Percentiles rank a stretch among this genome's conserved stretches.
Evolutionary conservation across 164 flowering plant species (phyloP).

Genomic region (Tetracentron sinense): DNA sequence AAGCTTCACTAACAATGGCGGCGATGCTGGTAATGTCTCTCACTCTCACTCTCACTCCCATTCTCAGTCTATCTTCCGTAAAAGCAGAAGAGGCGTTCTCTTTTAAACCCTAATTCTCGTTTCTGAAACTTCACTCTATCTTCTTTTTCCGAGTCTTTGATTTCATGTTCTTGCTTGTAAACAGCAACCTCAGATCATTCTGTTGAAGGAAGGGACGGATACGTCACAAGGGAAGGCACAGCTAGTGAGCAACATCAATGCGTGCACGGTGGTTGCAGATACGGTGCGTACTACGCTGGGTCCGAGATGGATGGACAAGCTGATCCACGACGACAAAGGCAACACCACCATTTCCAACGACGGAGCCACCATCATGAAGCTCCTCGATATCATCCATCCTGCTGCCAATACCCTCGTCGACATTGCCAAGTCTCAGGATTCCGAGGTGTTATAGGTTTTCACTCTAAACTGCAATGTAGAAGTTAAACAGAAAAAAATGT

Average conservation of each 20-base stretch:
- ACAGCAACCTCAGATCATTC: conserved; percentile 97
- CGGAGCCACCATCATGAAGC: conserved; percentile 99
- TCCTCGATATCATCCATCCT: conserved; percentile 94
- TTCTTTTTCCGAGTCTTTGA: background rate
- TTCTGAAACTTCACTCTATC: background rate
- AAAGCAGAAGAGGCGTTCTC: background rate
- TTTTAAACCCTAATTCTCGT: conserved; percentile 5
- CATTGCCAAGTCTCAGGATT: conserved; percentile 97
- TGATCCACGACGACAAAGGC: conserved; percentile 96
- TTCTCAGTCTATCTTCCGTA: background rate
- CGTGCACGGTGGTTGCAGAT: conserved; percentile 82
- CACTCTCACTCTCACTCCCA: background rate
- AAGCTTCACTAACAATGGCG: conserved; percentile 35
- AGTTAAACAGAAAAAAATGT: too few species aligned
- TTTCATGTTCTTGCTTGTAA: background rate
- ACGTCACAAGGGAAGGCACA: conserved; percentile 97
- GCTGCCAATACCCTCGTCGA: conserved; percentile 98
- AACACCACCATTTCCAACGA: conserved; percentile 93
- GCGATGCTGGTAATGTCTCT: conserved; percentile 43
- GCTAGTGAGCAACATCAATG: conserved; percentile 91
- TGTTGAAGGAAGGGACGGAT: conserved; percentile 95
- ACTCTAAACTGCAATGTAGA: too few species aligned
- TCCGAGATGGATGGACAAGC: conserved; percentile 97
- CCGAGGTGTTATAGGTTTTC: too few species aligned
- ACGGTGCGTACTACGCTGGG: conserved; percentile 88